phyloP scores from a whole-genome alignment of 768 basidiomycete species.

The Boletus vinaceobasis region DNA sequence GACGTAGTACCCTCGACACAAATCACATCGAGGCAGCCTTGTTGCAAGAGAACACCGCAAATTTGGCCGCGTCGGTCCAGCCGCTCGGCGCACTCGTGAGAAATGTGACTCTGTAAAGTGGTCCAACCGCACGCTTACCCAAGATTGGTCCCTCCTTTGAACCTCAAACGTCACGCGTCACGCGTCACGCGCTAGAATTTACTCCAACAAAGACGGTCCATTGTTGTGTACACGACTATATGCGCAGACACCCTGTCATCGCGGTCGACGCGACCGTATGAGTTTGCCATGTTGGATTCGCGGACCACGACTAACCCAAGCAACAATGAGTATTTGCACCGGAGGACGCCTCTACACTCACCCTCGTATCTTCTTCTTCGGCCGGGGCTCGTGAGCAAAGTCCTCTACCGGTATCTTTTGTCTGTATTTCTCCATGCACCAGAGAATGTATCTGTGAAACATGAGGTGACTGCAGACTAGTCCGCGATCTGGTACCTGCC shows the following conservation, averaged over 20 bases:
- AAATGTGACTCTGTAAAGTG: conserved; percentile 30
- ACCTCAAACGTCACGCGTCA: conserved; percentile 13
- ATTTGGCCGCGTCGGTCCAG: conserved; percentile 15
- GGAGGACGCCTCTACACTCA: conserved; percentile 34
- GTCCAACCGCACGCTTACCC: conserved; percentile 25
- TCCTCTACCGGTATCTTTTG: conserved; percentile 49
- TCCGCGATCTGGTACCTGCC: conserved; percentile 41
- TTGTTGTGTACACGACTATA: conserved; percentile 13
- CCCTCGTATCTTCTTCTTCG: conserved; percentile 83
- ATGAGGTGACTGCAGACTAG: conserved; percentile 3
- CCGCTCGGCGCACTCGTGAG: conserved; percentile 23
- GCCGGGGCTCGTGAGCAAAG: conserved; percentile 61
- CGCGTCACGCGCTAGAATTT: conserved; percentile 1
- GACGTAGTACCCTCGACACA: conserved; percentile 33
- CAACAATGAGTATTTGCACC: neutral
- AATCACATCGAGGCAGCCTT: conserved; percentile 37
- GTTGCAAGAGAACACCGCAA: conserved; percentile 23
- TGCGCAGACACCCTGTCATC: conserved; percentile 15
- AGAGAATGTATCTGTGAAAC: conserved; percentile 66
- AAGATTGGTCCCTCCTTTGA: conserved; percentile 5
- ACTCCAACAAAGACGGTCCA: conserved; percentile 8
- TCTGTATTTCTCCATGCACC: conserved; percentile 82
- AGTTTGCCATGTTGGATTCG: conserved; percentile 70
- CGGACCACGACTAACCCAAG: conserved; percentile 60
- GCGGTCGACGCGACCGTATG: conserved; percentile 59